These are phyloP conservation scores for Pichia sp. DNA, from an alignment of 1,139 yeast genomes.

Conservation along the genomic window DNA sequence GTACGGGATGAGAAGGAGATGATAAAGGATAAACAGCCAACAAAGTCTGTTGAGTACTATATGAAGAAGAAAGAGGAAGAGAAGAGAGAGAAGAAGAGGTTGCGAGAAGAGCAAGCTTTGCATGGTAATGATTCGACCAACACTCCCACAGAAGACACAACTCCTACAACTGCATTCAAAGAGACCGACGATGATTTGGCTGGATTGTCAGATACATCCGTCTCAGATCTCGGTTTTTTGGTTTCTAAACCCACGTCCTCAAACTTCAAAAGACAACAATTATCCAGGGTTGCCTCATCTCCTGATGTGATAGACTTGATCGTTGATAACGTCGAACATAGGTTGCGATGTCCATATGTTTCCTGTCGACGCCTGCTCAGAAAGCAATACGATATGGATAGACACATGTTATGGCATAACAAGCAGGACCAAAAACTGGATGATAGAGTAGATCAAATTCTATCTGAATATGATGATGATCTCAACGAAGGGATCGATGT, in stretches of 20 bases:
- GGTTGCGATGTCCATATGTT: constrained; percentile 38
- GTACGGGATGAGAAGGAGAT: constrained; percentile 1
- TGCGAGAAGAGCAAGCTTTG: neutral
- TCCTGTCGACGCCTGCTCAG: constrained; percentile 43
- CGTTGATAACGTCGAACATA: constrained; percentile 30
- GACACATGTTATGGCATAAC: constrained; percentile 54
- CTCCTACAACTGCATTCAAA: too few species aligned
- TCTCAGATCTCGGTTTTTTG: constrained; percentile 5
- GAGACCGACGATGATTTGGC: neutral
- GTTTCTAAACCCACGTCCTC: constrained; percentile 8
- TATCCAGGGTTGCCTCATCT: constrained; percentile 21
- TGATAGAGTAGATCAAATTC: constrained; percentile 3
- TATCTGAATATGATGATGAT: neutral
- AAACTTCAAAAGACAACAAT: constrained; percentile 7
- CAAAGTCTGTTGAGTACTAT: constrained; percentile 1
- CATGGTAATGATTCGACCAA: neutral
- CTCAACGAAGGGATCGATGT: too few species aligned
- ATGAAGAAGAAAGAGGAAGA: constrained; percentile 6
- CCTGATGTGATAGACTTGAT: constrained; percentile 30
- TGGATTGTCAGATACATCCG: neutral
- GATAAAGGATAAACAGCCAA: neutral
- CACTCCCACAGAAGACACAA: too few species aligned
- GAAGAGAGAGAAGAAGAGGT: neutral
- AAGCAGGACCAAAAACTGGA: constrained; percentile 14
- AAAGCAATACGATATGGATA: constrained; percentile 39